A percentile compares a stretch with the other conserved stretches of the same genome.
phyloP scores from a whole-genome alignment of 1,139 yeast species.

The Yamadazyma atlantica region DNA sequence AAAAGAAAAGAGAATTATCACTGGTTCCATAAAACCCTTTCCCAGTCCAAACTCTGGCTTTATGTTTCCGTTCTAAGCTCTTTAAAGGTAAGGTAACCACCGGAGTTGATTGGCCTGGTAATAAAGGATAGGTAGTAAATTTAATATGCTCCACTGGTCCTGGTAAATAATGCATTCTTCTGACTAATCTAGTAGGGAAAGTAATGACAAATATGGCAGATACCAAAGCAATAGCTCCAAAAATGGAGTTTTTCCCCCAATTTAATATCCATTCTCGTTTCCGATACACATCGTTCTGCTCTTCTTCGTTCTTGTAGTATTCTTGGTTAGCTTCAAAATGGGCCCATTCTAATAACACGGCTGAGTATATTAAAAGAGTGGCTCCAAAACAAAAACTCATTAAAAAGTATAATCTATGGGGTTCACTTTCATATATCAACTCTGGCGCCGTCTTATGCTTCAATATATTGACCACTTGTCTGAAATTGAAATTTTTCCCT shows the following conservation, averaged over 20 bases:
- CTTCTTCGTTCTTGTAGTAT: constrained; percentile 58
- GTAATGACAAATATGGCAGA: constrained; percentile 47
- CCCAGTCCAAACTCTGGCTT: constrained; percentile 77
- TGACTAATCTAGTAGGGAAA: constrained; percentile 65
- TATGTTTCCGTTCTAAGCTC: constrained; percentile 54
- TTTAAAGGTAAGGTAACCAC: constrained; percentile 66
- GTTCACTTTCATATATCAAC: constrained; percentile 78
- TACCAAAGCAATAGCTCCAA: constrained; percentile 39
- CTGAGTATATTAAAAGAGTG: constrained; percentile 65
- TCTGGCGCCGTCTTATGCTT: constrained; percentile 63
- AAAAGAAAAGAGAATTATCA: constrained; percentile 71
- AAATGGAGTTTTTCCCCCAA: constrained; percentile 27
- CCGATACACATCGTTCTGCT: constrained; percentile 32
- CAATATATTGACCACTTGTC: constrained; percentile 64
- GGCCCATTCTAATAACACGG: constrained; percentile 61
- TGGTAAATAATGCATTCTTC: constrained; percentile 79
- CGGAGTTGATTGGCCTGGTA: constrained; percentile 79
- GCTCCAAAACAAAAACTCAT: constrained; percentile 69
- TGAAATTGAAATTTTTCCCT: constrained; percentile 52
- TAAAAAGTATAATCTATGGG: constrained; percentile 73
- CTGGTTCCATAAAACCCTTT: constrained; percentile 85
- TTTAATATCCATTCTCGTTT: constrained; percentile 41
- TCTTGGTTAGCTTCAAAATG: constrained; percentile 54
- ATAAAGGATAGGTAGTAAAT: constrained; percentile 70
- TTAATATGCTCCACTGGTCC: constrained; percentile 53